Evolutionary conservation across 2,329 filamentous ascomycete species (phyloP).

Genomic region (Penicillium sp.): DNA sequence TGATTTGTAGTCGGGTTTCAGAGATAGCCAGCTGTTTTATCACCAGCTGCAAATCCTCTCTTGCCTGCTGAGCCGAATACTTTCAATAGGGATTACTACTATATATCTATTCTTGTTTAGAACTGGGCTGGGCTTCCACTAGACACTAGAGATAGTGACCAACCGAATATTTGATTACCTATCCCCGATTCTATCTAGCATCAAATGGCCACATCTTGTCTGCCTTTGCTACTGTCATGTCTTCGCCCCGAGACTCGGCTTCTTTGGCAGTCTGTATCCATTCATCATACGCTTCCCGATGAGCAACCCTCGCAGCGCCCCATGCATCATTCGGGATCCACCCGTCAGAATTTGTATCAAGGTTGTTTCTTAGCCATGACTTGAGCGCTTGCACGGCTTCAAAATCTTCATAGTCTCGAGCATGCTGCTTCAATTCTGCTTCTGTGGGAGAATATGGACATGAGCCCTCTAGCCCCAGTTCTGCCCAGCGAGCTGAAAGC

Average conservation of each 20-base stretch:
- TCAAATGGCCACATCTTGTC: slow-evolving; percentile 31
- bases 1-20: too few species aligned
- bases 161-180: too few species aligned
- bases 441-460: slow-evolving; percentile 28
- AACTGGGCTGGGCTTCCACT: too few species aligned
- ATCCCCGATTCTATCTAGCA: slow-evolving; percentile 24
- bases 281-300: slow-evolving; percentile 28
- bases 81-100: too few species aligned
- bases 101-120: too few species aligned
- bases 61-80: too few species aligned
- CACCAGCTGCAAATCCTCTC: too few species aligned
- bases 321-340: slow-evolving; percentile 35
- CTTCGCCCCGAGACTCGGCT: slow-evolving; percentile 19
- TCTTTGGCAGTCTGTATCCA: slow-evolving; percentile 31
- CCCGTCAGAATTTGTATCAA: slow-evolving; percentile 33
- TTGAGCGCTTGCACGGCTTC: slow-evolving; percentile 30
- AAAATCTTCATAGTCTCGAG: slow-evolving; percentile 32
- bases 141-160: too few species aligned
- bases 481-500: slow-evolving; percentile 25
- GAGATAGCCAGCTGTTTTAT: too few species aligned
- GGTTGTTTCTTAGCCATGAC: slow-evolving; percentile 23
- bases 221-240: slow-evolving; percentile 25
- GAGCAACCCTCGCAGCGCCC: slow-evolving; percentile 26
- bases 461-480: slow-evolving; percentile 23
- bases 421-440: slow-evolving; percentile 26